phyloP scores from a whole-genome alignment of 2,329 filamentous ascomycete genomes.

The Fusarium temperatum region DNA sequence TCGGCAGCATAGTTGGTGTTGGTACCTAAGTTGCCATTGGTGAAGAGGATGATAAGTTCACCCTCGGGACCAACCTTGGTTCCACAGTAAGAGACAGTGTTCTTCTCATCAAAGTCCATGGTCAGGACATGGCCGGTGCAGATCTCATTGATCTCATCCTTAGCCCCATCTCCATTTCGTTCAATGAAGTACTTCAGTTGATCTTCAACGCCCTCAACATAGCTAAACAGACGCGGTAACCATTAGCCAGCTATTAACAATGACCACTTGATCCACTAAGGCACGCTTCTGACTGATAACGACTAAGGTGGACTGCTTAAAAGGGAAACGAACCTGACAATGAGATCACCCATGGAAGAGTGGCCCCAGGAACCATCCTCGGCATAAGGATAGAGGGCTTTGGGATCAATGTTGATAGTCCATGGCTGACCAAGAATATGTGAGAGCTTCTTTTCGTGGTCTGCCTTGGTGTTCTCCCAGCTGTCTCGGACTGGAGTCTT shows the following conservation, averaged over 20 bases:
- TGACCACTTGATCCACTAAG: too few species aligned
- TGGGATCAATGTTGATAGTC: constrained; percentile 60
- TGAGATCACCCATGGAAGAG: constrained; percentile 54
- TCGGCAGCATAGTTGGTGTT: constrained; percentile 55
- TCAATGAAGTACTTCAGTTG: constrained; percentile 52
- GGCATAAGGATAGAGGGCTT: constrained; percentile 58
- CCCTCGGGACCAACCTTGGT: constrained; percentile 53
- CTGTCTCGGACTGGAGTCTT: constrained; percentile 58
- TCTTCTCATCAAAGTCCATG: constrained; percentile 56
- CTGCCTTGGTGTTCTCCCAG: constrained; percentile 58
- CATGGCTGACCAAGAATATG: constrained; percentile 57
- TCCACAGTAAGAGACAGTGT: constrained; percentile 56
- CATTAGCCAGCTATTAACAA: not conserved
- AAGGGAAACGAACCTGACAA: constrained; percentile 50
- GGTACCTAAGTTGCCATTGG: constrained; percentile 52
- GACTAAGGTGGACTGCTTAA: not conserved
- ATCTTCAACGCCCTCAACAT: constrained; percentile 53
- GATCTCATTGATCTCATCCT: constrained; percentile 59
- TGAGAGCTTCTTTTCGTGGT: constrained; percentile 55
- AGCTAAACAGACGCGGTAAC: constrained; percentile 45
- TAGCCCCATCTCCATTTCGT: constrained; percentile 50
- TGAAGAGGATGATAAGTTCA: constrained; percentile 59
- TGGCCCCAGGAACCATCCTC: constrained; percentile 52
- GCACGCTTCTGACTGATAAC: not conserved
- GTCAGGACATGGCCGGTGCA: constrained; percentile 54